Evolutionary conservation across 2,329 filamentous ascomycete species (phyloP), one percentile per base, ranked within the genome.

Genomic region (Colletotrichum viniferum): DNA sequence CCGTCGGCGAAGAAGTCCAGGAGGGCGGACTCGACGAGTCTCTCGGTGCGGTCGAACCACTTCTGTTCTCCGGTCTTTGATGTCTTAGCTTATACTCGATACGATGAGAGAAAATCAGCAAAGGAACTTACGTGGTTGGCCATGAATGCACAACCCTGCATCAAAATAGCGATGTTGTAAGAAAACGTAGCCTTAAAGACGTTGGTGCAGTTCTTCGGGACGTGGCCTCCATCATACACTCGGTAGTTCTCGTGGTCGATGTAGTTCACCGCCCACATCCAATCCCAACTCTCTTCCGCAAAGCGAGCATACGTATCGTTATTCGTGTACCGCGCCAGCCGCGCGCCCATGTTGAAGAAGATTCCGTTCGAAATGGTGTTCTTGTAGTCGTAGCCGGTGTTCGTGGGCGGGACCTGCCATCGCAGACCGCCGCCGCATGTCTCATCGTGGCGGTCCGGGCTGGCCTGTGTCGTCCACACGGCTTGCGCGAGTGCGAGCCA

Each of bases 401-500:
- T 95, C 79, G 93, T 92, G 7, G 90, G 87, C 78, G 92, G 95
- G 76, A 96, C 94, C 85, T 96, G 94, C 94, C 94, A 95, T 78
- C 93, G 89, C 77, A 96, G 83, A 24, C 94, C 94, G 24, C 83
- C 83, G 73, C 90, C 91, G 21, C 87, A 88, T 0, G 83, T 83
- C 1, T 85, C 83, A 10, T 87, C 87, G 79, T 94, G 92, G 86
- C 93, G 93, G 61, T 91, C 88, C 3, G 86, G 84, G 24, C 80
- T 81, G 4, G 88, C 90, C 67, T 88, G 86, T 2, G 88, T 88
- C 78, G 92, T 92, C 79, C 91, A 96, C 21, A 94, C 91, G 43
- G 88, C 90, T 80, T 92, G 88, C 2, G 90, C 92, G 13, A 94
- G 87, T 18, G 89, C 87, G 8, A 91, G 84, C 86, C 90, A 91